A percentile compares a stretch with the other conserved stretches of the same genome.
phyloP scores from a whole-genome alignment of 192 early-diverging fungal species.

The Mortierella claussenii region DNA sequence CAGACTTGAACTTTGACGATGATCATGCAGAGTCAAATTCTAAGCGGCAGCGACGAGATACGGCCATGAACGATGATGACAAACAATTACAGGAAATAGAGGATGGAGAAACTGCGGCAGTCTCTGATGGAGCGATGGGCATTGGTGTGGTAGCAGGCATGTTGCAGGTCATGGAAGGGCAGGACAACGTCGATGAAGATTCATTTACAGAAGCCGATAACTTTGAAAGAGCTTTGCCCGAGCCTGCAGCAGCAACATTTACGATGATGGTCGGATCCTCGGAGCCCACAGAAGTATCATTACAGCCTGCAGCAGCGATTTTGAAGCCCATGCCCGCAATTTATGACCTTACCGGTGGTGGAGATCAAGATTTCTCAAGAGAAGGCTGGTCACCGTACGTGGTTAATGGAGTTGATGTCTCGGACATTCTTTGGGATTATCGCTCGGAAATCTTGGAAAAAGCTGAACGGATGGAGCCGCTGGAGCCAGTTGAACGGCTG shows the following conservation, averaged over 20 bases:
- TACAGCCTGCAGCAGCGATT: neutral
- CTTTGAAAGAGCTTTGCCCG: neutral
- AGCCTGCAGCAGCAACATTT: neutral
- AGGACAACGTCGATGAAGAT: conserved; percentile 8
- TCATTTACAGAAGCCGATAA: neutral
- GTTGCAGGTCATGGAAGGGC: neutral
- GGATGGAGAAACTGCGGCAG: neutral
- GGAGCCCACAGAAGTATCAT: neutral
- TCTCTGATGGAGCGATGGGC: neutral
- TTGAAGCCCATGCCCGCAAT: conserved; percentile 5
- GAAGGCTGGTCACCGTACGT: conserved; percentile 3
- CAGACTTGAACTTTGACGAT: conserved; percentile 3
- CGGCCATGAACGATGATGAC: neutral
- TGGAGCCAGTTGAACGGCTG: conserved; percentile 3
- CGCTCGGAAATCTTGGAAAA: conserved; percentile 3
- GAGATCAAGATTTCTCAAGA: conserved; percentile 9
- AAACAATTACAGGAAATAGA: conserved; percentile 2
- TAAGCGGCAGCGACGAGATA: conserved; percentile 1
- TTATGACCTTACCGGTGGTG: conserved; percentile 11
- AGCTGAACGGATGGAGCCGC: conserved; percentile 3
- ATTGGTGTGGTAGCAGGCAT: neutral
- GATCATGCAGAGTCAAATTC: neutral
- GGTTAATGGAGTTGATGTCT: conserved; percentile 4
- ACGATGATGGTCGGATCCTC: neutral
- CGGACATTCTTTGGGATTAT: conserved; percentile 8